Evolutionary conservation across 2,329 filamentous ascomycete species (phyloP), one percentile per base, ranked within the genome.

Genomic region (Xylaria sp.): DNA sequence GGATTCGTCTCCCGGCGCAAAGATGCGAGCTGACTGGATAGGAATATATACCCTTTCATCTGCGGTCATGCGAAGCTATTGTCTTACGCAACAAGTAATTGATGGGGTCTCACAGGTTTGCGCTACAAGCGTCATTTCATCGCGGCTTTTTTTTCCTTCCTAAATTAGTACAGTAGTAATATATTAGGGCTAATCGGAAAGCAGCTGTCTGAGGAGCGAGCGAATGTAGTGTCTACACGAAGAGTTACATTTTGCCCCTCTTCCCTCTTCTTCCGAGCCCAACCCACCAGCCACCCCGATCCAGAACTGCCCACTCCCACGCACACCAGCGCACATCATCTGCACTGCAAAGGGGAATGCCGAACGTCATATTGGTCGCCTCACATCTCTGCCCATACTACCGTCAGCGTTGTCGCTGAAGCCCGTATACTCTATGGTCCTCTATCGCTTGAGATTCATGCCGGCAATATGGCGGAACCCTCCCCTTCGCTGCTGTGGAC

Each of bases 401-500:
- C 66, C 48, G 48, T 20, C 49, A 51, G 61, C 49, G 13, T 11
- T 40, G n/a, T 51, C 20, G 42, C 36, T 60, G 42, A 38, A 40
- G 59, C 59, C 65, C 42, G 59, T 51, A 58, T 53, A 59, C 54
- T 71, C 68, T 71, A 72, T 74, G 72, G 67, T 74, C 67, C 64
- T 69, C 69, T 62, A 56, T 57, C 70, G 59, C 65, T 48, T 63
- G 53, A 61, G 54, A 57, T 64, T 67, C 67, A 66, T 70, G 59
- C 70, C 70, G 72, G 67, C 74, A 73, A 59, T 56, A 88, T 87
- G 86, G 81, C 82, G 77, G 82, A 84, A 78, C 82, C 73, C 60
- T 75, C 83, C 72, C 81, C 83, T 74, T 81, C 81, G 75, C 81
- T 85, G 67, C 83, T 86, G 80, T 88, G 87, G 86, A 85, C 86